A percentile compares a stretch with the other conserved stretches of the same genome.
Evolutionary conservation across 768 basidiomycete genomes (phyloP).

Genomic region (Ephemerocybe angulata): DNA sequence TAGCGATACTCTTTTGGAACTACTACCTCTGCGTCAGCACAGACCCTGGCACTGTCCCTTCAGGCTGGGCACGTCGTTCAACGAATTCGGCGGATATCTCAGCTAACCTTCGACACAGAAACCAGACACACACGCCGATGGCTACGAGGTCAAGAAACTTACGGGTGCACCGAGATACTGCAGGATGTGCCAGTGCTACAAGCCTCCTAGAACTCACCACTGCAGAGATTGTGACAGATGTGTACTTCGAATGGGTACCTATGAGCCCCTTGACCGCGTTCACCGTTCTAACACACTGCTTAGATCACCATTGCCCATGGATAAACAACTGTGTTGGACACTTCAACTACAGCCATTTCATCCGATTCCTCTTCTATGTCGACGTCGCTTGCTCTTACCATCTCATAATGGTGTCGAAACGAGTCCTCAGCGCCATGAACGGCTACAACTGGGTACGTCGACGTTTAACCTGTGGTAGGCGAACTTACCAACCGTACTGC

Average conservation of each 20-base stretch:
- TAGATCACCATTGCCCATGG: conserved; percentile 92
- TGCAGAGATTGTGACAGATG: conserved; percentile 82
- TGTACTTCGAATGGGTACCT: conserved; percentile 83
- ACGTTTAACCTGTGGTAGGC: background rate
- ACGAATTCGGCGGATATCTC: no score
- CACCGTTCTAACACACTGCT: conserved; percentile 3
- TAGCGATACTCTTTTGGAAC: conserved; percentile 80
- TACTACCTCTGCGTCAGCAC: conserved; percentile 81
- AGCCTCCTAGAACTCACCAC: conserved; percentile 89
- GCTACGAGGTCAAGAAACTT: conserved; percentile 86
- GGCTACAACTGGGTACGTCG: conserved; percentile 50
- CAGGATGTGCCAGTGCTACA: conserved; percentile 78
- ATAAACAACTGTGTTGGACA: conserved; percentile 94
- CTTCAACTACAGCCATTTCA: conserved; percentile 82
- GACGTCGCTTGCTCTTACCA: conserved; percentile 90
- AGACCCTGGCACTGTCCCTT: conserved; percentile 82
- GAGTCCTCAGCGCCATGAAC: conserved; percentile 49
- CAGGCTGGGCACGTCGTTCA: conserved; percentile 48
- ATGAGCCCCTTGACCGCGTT: conserved; percentile 17
- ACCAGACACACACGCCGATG: conserved; percentile 70
- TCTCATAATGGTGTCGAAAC: conserved; percentile 70
- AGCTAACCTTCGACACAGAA: conserved; percentile 48
- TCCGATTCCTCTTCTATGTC: conserved; percentile 91
- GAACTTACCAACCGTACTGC: background rate
- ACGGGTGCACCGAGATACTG: conserved; percentile 84